Conservation (phyloP, 352 stramenopile genomes). For the Blastocystis sp. region DNA sequence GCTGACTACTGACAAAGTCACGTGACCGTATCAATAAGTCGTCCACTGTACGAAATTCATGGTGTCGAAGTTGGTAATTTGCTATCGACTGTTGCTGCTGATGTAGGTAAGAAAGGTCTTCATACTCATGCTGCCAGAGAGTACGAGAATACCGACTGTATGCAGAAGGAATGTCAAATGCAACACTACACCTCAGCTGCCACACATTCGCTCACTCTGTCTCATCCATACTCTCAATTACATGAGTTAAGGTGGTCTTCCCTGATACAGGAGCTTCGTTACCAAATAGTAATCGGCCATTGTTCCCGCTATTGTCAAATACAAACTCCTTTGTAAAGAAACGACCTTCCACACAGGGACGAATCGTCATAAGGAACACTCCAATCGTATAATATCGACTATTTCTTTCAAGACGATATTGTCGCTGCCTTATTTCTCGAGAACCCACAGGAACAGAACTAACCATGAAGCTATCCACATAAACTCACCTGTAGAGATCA, state of each 20-base stretch:
- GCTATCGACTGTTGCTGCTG: slow-evolving; percentile 14
- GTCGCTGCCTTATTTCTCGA: background rate
- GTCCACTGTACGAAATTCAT: slow-evolving; percentile 46
- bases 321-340: slow-evolving; percentile 57
- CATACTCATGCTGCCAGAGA: background rate
- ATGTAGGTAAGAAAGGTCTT: background rate
- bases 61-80: background rate
- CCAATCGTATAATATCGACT: background rate
- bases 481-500: background rate
- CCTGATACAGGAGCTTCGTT: background rate
- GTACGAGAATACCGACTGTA: background rate
- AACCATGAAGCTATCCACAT: background rate
- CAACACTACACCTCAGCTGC: background rate
- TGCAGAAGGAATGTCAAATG: slow-evolving; percentile 16
- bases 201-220: background rate
- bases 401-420: background rate
- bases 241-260: background rate
- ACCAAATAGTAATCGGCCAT: background rate
- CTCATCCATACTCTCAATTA: slow-evolving; percentile 40
- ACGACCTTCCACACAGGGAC: background rate
- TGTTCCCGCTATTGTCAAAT: background rate
- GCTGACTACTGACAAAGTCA: slow-evolving; percentile 46
- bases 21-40: slow-evolving; percentile 17
- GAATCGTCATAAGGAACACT: background rate
- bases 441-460: background rate